Percentiles rank a stretch among this genome's conserved stretches.
Conservation (phyloP, 257 asterid species). For the Paulownia fortunei region DNA sequence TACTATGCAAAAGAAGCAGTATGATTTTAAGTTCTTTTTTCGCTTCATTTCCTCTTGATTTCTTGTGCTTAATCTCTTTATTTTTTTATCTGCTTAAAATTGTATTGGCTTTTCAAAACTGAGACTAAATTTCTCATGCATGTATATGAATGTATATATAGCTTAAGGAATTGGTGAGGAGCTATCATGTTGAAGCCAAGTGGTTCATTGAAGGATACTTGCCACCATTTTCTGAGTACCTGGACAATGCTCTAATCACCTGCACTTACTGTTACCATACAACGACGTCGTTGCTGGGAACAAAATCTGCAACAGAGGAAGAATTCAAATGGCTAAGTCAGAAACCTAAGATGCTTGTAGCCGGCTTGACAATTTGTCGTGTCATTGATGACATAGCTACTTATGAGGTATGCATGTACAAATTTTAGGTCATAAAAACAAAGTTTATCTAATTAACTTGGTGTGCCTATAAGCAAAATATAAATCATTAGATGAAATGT, state of each 20-base stretch:
- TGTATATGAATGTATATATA: neutral
- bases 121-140: neutral
- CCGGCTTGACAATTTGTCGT: neutral
- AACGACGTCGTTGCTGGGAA: neutral
- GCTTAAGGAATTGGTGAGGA: neutral
- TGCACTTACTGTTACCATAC: neutral
- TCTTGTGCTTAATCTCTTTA: too few relatives aligned
- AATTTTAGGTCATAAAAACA: too few relatives aligned
- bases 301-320: neutral
- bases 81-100: too few relatives aligned
- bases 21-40: neutral
- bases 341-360: constrained; percentile 7
- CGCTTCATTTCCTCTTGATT: too few relatives aligned
- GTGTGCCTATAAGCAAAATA: too few relatives aligned
- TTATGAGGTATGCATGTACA: constrained; percentile 23
- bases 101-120: too few relatives aligned
- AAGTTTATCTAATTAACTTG: too few relatives aligned
- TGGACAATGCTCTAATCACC: neutral
- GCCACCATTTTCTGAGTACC: neutral
- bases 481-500: too few relatives aligned
- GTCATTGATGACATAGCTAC: constrained; percentile 6
- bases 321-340: constrained; percentile 14
- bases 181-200: neutral
- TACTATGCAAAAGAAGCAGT: neutral
- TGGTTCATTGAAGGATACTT: neutral